Evolutionary conservation across 495 filamentous ascomycete genomes (phyloP).

Genomic region (Pseudotulostoma volvatum): DNA sequence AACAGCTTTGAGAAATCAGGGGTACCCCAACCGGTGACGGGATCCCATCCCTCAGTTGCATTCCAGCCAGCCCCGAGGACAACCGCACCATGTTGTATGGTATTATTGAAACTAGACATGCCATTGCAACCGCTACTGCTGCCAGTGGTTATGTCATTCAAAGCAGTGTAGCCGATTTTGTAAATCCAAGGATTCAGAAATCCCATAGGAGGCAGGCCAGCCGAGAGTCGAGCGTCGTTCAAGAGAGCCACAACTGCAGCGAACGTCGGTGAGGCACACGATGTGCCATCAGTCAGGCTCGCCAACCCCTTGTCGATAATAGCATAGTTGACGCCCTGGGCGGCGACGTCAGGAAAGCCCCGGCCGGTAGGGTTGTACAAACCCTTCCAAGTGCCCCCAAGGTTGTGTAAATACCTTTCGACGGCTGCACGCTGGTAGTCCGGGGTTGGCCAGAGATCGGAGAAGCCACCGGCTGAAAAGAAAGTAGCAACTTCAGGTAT

Average conservation of each 20-base stretch:
- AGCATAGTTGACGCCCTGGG: slow-evolving; percentile 39
- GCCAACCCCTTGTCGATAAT: slow-evolving; percentile 37
- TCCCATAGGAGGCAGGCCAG: slow-evolving; percentile 40
- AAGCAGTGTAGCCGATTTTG: slow-evolving; percentile 27
- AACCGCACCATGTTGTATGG: slow-evolving; percentile 10
- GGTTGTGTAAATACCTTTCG: slow-evolving; percentile 32
- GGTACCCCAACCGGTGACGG: slow-evolving; percentile 43
- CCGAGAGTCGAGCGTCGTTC: slow-evolving; percentile 46
- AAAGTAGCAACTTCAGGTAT: slow-evolving; percentile 40
- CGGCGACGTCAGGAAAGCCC: slow-evolving; percentile 57
- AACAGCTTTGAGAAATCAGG: slow-evolving; percentile 30
- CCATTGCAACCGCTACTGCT: slow-evolving; percentile 46
- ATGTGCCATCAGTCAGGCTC: slow-evolving; percentile 43
- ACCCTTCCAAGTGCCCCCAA: slow-evolving; percentile 29
- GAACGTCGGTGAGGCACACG: slow-evolving; percentile 46
- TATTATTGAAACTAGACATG: slow-evolving; percentile 18
- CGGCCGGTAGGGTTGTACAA: slow-evolving; percentile 48
- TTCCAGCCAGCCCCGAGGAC: slow-evolving; percentile 32
- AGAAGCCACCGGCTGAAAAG: slow-evolving; percentile 54
- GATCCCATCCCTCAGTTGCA: slow-evolving; percentile 43
- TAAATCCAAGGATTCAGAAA: slow-evolving; percentile 70
- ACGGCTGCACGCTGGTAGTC: slow-evolving; percentile 45
- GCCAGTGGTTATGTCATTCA: slow-evolving; percentile 49
- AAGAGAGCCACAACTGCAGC: slow-evolving; percentile 47
- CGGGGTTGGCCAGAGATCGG: slow-evolving; percentile 44